Base-by-base conservation (phyloP, 2,329 filamentous ascomycete species). In the Madurella fahalii region DNA sequence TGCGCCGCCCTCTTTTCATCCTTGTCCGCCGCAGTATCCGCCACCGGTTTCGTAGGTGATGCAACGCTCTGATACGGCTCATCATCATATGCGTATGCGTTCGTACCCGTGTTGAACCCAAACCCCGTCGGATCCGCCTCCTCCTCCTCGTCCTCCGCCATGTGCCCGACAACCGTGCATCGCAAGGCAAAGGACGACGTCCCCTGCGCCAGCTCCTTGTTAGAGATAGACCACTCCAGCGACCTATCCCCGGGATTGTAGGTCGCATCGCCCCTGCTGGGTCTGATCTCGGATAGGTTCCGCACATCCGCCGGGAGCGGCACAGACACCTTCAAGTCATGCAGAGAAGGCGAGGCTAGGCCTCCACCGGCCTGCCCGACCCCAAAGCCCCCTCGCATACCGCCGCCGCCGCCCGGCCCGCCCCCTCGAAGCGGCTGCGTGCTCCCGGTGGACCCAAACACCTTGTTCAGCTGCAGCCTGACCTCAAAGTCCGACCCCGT, bases 401-500 rank as follows among this genome's bases (percentile, higher is more conserved):
- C 43, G 25, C 74, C 67, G 53, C 72, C 68, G 17, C 69, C 67
- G 20, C 52, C 4, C 51, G 42, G 45, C 49, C 44, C 50, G 42
- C 15, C 53, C 50, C 31, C 48, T 50, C 8, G 42, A 40, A 13
- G 37, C 47, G 34, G 34, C 18, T 43, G 48, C 31, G 47, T 49
- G 11, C 53, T 49, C 25, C 73, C 69, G 40, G 70, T 59, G 58
- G 69, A 57, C 61, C 75, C 66, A 58, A 89, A 86, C 30, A 86
- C 77, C 64, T 81, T 87, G 65, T 85, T 85, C 40, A 90, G 79
- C 56, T 84, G 82, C 20, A 96, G 70, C 48, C 89, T 81, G 46
- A 96, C 89, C 69, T 97, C 92, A 64, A 99, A 97, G 52, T 97
- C 94, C 5, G 86, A 82, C 1, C 89, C 91, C 0, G 74, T 76